Conservation (phyloP, 2,329 filamentous ascomycete species). For the Calcarisporium arbuscula region DNA sequence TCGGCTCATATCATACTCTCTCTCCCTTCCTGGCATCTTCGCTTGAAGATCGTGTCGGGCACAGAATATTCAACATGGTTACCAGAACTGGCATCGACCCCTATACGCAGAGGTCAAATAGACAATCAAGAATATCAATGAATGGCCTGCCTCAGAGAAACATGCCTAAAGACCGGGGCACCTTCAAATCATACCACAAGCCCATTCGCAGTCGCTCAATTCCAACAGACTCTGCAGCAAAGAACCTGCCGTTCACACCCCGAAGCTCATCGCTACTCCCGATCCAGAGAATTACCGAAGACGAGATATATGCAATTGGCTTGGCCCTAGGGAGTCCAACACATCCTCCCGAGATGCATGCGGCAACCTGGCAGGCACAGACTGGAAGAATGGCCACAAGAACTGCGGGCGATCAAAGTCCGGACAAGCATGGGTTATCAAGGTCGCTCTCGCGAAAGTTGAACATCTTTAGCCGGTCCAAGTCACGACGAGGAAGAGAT, state of each 20-base stretch:
- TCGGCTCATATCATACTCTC: no score
- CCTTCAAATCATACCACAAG: constrained; percentile 32
- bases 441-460: constrained; percentile 50
- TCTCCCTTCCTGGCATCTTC: no score
- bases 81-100: no score
- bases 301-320: constrained; percentile 61
- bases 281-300: no score
- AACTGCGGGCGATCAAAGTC: constrained; percentile 11
- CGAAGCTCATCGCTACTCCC: not conserved
- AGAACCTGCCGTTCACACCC: constrained; percentile 19
- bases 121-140: constrained; percentile 39
- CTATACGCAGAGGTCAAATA: no score
- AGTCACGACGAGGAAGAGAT: constrained; percentile 23
- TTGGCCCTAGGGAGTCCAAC: constrained; percentile 68
- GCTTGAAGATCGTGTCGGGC: no score
- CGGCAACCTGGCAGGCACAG: constrained; percentile 22
- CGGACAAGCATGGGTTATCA: constrained; percentile 13
- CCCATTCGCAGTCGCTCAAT: constrained; percentile 34
- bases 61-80: no score
- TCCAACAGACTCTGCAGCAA: no score
- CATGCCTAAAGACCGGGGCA: constrained; percentile 21
- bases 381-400: constrained; percentile 17
- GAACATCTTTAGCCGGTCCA: constrained; percentile 48
- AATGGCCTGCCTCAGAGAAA: constrained; percentile 31
- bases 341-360: constrained; percentile 24